Evolutionary conservation across 805 yeast species (phyloP).

Genomic region (Metschnikowia aberdeeniae): DNA sequence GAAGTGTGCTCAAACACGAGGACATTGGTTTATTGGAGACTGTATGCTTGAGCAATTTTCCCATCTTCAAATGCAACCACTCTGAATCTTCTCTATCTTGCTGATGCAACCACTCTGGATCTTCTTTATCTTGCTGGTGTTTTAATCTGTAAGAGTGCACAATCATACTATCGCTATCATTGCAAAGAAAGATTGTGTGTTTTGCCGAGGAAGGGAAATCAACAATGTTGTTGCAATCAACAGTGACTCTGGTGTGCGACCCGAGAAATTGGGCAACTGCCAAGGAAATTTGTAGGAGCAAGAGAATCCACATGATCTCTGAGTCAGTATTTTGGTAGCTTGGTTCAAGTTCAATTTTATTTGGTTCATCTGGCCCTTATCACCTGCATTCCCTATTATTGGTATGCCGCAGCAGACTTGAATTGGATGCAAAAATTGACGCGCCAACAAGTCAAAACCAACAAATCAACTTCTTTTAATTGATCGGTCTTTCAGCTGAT

Average conservation of each 20-base stretch:
- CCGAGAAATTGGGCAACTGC: background rate
- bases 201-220: background rate
- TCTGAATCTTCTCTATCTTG: background rate
- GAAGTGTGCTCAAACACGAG: conserved; percentile 4
- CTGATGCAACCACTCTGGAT: conserved; percentile 7
- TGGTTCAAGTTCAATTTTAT: too few species aligned
- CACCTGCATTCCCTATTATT: too few species aligned
- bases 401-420: too few species aligned
- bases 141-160: conserved; percentile 2
- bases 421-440: too few species aligned
- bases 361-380: too few species aligned
- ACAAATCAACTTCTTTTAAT: too few species aligned
- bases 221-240: background rate
- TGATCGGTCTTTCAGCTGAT: too few species aligned
- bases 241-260: conserved; percentile 6
- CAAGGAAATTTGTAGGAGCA: background rate
- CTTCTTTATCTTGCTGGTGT: background rate
- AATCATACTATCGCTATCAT: background rate
- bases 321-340: too few species aligned
- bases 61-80: conserved; percentile 13
- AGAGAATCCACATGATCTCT: background rate
- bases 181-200: conserved; percentile 1
- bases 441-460: too few species aligned
- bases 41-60: background rate
- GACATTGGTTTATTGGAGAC: conserved; percentile 4